phyloP scores from a whole-genome alignment of 139 green algal species.

The Micractinium conductrix region DNA sequence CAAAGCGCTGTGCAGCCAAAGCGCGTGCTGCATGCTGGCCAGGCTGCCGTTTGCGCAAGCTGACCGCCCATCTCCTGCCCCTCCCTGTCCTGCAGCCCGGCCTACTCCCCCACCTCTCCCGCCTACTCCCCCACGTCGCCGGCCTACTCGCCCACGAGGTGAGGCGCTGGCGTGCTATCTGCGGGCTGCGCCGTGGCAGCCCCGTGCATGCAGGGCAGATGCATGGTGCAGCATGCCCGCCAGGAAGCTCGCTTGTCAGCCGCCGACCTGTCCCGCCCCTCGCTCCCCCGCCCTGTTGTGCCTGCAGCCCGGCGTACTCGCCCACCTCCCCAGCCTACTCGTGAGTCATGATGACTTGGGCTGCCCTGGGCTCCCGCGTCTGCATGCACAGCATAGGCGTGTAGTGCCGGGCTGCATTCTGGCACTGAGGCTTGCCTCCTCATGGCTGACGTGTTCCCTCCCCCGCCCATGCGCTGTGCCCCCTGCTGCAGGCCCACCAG shows the following conservation, averaged over 20 bases:
- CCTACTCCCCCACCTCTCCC: constrained; percentile 78
- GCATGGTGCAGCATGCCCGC: no score
- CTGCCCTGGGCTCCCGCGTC: background rate
- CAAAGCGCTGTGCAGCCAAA: no score
- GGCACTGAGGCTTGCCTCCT: background rate
- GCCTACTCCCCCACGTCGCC: constrained; percentile 72
- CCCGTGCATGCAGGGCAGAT: background rate
- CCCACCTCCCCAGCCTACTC: constrained; percentile 64
- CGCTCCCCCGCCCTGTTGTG: background rate
- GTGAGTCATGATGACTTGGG: background rate
- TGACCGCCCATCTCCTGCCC: background rate
- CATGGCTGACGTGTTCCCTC: background rate
- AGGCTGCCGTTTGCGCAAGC: background rate
- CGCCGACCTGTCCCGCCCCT: no score
- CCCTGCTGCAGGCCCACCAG: constrained; percentile 41
- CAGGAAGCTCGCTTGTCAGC: background rate
- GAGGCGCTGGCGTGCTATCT: background rate
- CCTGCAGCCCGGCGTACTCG: constrained; percentile 40
- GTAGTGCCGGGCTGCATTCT: background rate
- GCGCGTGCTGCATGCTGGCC: no score
- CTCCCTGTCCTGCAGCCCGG: constrained; percentile 27
- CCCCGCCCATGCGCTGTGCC: background rate
- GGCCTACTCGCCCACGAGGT: constrained; percentile 45
- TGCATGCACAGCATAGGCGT: background rate
- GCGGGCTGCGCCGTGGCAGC: background rate